These are phyloP conservation scores for Aspergillus fischeri DNA, from an alignment of 2,329 filamentous ascomycete species.

Conservation along the genomic window DNA sequence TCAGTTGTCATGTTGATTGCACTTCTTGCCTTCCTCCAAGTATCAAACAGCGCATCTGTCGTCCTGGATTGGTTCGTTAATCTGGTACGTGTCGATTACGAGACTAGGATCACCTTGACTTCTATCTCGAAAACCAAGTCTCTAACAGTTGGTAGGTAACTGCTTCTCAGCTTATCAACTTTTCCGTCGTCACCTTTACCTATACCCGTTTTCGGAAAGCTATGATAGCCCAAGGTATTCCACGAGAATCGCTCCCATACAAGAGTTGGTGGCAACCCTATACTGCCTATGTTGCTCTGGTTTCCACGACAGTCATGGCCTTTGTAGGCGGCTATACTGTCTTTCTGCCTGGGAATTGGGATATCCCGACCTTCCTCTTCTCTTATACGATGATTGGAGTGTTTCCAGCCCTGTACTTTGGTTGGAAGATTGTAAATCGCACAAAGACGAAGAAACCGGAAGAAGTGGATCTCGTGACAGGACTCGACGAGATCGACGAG, in stretches of 20 bases:
- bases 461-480: conserved; percentile 60
- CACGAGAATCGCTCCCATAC: conserved; percentile 66
- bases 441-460: conserved; percentile 55
- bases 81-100: conserved; percentile 38
- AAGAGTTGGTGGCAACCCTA: conserved; percentile 67
- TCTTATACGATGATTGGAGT: conserved; percentile 72
- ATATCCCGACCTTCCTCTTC: conserved; percentile 67
- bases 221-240: conserved; percentile 63
- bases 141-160: conserved; percentile 47
- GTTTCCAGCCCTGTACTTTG: conserved; percentile 64
- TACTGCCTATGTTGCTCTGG: conserved; percentile 62
- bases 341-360: conserved; percentile 67
- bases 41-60: conserved; percentile 61
- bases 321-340: conserved; percentile 73
- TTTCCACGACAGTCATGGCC: conserved; percentile 64
- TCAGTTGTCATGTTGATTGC: conserved; percentile 61
- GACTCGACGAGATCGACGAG: conserved; percentile 63
- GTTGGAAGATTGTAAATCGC: conserved; percentile 67
- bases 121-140: background rate
- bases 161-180: conserved; percentile 71
- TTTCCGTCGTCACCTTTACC: conserved; percentile 63
- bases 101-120: background rate
- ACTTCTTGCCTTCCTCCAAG: conserved; percentile 68
- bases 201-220: conserved; percentile 71
- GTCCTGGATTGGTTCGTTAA: conserved; percentile 72